These are phyloP conservation scores for Paecilomyces sp. DNA, from an alignment of 2,329 filamentous ascomycete species.

Conservation along the genomic window DNA sequence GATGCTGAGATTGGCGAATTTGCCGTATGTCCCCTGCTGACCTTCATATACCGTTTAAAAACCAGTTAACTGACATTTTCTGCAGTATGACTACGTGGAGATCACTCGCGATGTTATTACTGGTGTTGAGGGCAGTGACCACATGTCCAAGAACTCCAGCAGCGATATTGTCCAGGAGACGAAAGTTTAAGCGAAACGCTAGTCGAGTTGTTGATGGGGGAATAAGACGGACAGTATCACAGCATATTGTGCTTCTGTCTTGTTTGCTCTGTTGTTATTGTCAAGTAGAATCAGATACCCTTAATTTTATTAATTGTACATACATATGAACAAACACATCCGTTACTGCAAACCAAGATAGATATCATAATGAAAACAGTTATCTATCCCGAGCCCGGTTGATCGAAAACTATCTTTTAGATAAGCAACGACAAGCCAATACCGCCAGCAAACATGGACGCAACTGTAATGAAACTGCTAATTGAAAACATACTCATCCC, in stretches of 20 bases:
- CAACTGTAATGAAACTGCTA: not conserved
- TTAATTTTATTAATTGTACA: not conserved
- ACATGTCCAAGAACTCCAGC: slow-evolving; percentile 7
- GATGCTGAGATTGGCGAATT: slow-evolving; percentile 90
- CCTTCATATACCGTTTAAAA: not conserved
- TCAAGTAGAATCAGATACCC: not conserved
- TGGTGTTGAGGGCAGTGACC: slow-evolving; percentile 19
- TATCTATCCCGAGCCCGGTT: too few relatives aligned
- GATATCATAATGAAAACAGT: too few relatives aligned
- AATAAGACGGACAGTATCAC: not conserved
- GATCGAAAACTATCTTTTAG: too few relatives aligned
- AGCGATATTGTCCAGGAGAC: slow-evolving; percentile 7
- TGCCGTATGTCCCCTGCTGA: slow-evolving; percentile 47
- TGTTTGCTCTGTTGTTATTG: not conserved
- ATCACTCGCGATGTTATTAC: slow-evolving; percentile 62
- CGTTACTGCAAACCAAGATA: too few relatives aligned
- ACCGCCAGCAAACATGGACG: not conserved
- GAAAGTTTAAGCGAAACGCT: slow-evolving; percentile 12
- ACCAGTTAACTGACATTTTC: slow-evolving; percentile 3
- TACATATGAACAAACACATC: not conserved
- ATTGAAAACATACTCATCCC: not conserved
- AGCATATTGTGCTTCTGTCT: not conserved
- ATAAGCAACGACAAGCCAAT: not conserved
- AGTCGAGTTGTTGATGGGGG: not conserved
- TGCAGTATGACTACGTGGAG: slow-evolving; percentile 79